Percentiles rank a stretch among this genome's conserved stretches.
These are phyloP conservation scores for Pontederia paniculata DNA, from an alignment of 176 grass and related monocot species.

Conservation along the genomic window DNA sequence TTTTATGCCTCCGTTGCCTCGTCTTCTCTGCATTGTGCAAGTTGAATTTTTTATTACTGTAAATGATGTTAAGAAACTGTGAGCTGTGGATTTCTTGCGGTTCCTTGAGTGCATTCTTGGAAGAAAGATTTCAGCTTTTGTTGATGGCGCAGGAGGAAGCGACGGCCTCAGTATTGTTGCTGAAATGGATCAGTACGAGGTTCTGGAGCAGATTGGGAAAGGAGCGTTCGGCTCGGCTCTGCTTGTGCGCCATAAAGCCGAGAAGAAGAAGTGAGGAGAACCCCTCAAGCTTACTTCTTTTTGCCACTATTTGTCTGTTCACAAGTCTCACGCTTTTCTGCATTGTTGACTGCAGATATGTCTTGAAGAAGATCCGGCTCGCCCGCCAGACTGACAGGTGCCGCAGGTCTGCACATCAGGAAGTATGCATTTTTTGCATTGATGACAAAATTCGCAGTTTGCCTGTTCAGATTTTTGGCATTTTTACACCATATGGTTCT, in stretches of 20 bases:
- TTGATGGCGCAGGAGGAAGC: too few relatives aligned
- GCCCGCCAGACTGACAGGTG: slow-evolving; percentile 75
- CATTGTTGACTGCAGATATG: slow-evolving; percentile 41
- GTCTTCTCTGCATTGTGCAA: too few relatives aligned
- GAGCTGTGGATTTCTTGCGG: too few relatives aligned
- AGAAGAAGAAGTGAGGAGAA: slow-evolving; percentile 69
- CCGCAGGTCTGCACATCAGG: slow-evolving; percentile 71
- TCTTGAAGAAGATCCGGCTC: slow-evolving; percentile 89
- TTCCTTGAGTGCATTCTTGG: too few relatives aligned
- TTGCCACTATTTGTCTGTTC: slow-evolving; percentile 6
- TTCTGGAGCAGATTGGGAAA: slow-evolving; percentile 93
- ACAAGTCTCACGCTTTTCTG: not conserved
- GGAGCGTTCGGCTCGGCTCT: slow-evolving; percentile 88
- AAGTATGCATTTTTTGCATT: slow-evolving; percentile 29
- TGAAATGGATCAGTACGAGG: slow-evolving; percentile 86
- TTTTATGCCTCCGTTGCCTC: too few relatives aligned
- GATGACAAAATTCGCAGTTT: not conserved
- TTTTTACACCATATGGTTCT: not conserved
- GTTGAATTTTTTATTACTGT: too few relatives aligned
- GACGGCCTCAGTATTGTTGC: not conserved
- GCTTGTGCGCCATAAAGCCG: slow-evolving; percentile 68
- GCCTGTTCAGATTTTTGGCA: not conserved
- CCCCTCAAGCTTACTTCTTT: not conserved
- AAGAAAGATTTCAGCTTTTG: too few relatives aligned
- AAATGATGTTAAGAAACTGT: too few relatives aligned